These are phyloP conservation scores for Teunomyces kruisii DNA, from an alignment of 805 yeast genomes.

Conservation along the genomic window DNA sequence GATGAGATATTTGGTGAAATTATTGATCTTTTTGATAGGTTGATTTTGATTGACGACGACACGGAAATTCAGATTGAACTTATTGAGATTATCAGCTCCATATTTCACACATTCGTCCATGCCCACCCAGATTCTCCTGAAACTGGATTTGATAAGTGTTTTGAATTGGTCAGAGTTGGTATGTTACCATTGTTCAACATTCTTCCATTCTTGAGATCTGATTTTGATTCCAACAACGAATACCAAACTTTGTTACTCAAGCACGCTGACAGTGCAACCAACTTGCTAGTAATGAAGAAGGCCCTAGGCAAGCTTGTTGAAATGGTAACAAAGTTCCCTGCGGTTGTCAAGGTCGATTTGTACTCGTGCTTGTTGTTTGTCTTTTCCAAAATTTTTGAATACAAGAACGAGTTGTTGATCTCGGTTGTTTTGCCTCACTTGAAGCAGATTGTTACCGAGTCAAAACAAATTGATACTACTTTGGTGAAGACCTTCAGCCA, in stretches of 20 bases:
- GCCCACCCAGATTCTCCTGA: conserved; percentile 44
- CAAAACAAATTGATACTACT: conserved; percentile 12
- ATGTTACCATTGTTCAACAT: conserved; percentile 60
- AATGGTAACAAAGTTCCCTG: conserved; percentile 66
- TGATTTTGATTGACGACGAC: conserved; percentile 60
- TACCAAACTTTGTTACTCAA: conserved; percentile 26
- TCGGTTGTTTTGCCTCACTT: conserved; percentile 50
- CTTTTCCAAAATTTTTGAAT: conserved; percentile 55
- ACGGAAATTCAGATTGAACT: conserved; percentile 59
- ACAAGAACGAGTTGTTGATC: conserved; percentile 35
- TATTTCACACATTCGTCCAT: conserved; percentile 26
- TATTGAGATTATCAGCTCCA: conserved; percentile 29
- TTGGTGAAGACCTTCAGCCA: conserved; percentile 27
- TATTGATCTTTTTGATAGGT: conserved; percentile 71
- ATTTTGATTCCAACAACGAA: conserved; percentile 31
- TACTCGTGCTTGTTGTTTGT: conserved; percentile 67
- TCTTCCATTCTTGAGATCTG: conserved; percentile 59
- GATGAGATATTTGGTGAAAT: conserved; percentile 73
- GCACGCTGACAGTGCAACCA: conserved; percentile 32
- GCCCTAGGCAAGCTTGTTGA: conserved; percentile 54
- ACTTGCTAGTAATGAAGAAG: conserved; percentile 46
- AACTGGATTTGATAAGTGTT: conserved; percentile 70
- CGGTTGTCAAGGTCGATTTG: conserved; percentile 66
- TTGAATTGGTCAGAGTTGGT: conserved; percentile 74
- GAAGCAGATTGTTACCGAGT: conserved; percentile 31